Conservation (phyloP, 148 eudicot species). For the Heliosperma pusillum region DNA sequence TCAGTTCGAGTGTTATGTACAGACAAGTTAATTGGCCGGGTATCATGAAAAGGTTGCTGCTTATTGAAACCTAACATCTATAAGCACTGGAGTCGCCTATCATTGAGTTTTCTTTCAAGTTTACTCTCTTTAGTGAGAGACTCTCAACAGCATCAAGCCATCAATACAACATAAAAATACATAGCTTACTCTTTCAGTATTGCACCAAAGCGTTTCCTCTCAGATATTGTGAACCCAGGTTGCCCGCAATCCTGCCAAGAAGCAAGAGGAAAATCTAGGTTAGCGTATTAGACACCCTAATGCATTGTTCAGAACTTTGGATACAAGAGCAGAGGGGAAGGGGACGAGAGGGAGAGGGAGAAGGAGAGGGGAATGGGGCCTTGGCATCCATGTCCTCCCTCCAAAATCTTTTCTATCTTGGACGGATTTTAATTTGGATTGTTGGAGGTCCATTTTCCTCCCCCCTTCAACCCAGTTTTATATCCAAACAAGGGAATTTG, state of each 20-base stretch:
- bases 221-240: conserved; percentile 91
- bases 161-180: neutral
- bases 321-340: neutral
- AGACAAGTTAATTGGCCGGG: neutral
- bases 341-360: neutral
- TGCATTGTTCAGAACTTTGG: neutral
- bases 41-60: neutral
- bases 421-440: too few relatives aligned
- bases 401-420: neutral
- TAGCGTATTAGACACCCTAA: neutral
- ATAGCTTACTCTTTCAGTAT: conserved; percentile 75
- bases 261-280: conserved; percentile 16
- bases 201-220: conserved; percentile 78
- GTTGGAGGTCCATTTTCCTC: neutral
- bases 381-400: neutral
- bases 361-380: neutral
- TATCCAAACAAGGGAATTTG: too few relatives aligned
- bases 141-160: neutral
- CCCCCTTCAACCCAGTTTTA: neutral
- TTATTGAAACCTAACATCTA: neutral
- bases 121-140: neutral
- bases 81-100: neutral
- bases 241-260: conserved; percentile 83
- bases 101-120: neutral
- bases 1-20: neutral